Evolutionary conservation across 176 grass and related monocot genomes (phyloP).

Genomic region (Bonia amplexicaulis): DNA sequence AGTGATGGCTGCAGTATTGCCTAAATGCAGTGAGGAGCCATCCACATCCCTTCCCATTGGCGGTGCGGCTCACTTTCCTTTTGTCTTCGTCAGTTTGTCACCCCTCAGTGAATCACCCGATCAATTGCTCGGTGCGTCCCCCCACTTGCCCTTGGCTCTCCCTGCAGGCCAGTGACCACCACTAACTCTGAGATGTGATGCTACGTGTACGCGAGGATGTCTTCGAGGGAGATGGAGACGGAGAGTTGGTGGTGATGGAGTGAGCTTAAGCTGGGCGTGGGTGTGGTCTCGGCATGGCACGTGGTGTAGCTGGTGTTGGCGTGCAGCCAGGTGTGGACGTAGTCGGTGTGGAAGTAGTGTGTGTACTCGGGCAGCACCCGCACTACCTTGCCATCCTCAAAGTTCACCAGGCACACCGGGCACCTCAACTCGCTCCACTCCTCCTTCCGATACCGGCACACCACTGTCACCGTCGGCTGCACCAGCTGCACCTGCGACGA

Average conservation of each 20-base stretch:
- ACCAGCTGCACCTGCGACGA: constrained; percentile 35
- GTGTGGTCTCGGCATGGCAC: constrained; percentile 40
- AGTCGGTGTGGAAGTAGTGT: constrained; percentile 54
- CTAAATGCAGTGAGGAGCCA: too few species aligned
- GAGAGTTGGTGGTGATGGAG: constrained; percentile 9
- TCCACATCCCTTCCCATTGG: too few species aligned
- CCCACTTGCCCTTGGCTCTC: not conserved
- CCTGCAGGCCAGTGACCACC: too few species aligned
- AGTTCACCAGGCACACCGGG: constrained; percentile 43
- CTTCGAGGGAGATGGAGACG: constrained; percentile 16
- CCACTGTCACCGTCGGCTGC: not conserved
- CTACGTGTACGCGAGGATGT: not conserved
- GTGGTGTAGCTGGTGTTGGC: constrained; percentile 46
- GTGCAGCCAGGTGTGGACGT: constrained; percentile 43
- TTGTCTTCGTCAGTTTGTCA: too few species aligned
- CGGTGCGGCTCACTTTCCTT: too few species aligned
- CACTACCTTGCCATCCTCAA: constrained; percentile 45
- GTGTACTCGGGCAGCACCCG: constrained; percentile 39
- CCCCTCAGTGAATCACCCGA: too few species aligned
- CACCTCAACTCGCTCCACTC: constrained; percentile 25
- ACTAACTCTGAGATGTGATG: too few species aligned
- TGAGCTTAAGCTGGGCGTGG: not conserved
- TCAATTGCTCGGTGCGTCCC: too few species aligned
- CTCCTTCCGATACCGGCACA: constrained; percentile 27
- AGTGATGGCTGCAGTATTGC: too few species aligned